Conservation (phyloP, 805 yeast species). For the Cyberlindnera saturnus region DNA sequence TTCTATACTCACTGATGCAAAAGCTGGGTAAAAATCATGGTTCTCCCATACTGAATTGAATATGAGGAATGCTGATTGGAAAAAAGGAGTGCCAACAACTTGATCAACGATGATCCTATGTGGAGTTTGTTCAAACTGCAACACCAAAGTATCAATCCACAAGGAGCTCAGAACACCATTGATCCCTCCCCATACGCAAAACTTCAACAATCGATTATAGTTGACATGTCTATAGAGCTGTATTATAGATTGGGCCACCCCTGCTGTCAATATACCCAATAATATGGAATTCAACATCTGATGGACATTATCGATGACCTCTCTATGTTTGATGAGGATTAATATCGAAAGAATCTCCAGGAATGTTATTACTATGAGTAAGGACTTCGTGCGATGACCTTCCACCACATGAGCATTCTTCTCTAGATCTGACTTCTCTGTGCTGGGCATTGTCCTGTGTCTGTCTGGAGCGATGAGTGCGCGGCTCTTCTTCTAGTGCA, state of each 20-base stretch:
- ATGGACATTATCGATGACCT: constrained; percentile 18
- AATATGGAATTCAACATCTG: constrained; percentile 20
- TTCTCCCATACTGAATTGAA: constrained; percentile 53
- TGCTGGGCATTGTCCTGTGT: background rate
- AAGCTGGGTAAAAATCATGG: constrained; percentile 26
- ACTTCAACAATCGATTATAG: constrained; percentile 31
- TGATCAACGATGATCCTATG: constrained; percentile 48
- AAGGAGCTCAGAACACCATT: constrained; percentile 49
- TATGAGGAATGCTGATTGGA: constrained; percentile 45
- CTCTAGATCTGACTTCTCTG: constrained; percentile 12
- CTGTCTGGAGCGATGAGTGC: background rate
- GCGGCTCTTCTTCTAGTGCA: too few relatives aligned
- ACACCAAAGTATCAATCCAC: constrained; percentile 47
- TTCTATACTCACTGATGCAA: constrained; percentile 21
- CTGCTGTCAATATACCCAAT: constrained; percentile 19
- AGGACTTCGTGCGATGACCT: constrained; percentile 5
- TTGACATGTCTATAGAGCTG: constrained; percentile 19
- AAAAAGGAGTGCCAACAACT: constrained; percentile 45
- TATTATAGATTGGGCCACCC: constrained; percentile 19
- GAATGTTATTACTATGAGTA: constrained; percentile 7
- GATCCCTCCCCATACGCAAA: constrained; percentile 53
- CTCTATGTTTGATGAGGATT: constrained; percentile 17
- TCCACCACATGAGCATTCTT: constrained; percentile 10
- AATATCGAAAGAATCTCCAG: constrained; percentile 6
- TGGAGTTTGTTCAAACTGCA: constrained; percentile 29